Percentiles rank a stretch among this genome's conserved stretches.
Evolutionary conservation across 2,329 filamentous ascomycete genomes (phyloP).

Genomic region (Botrytis hyacinthi): DNA sequence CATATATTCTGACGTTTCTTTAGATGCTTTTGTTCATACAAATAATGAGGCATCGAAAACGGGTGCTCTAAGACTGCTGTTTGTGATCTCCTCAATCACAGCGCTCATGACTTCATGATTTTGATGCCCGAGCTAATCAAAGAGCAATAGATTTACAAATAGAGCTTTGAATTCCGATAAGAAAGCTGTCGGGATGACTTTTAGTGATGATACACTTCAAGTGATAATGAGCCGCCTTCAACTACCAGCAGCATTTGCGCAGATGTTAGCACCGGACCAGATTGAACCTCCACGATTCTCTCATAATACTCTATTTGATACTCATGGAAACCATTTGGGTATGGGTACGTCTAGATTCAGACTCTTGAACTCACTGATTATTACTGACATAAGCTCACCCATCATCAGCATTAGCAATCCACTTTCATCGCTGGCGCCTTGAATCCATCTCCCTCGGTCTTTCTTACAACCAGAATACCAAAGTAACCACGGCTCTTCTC

Average conservation of each 20-base stretch:
- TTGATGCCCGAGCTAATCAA: not conserved
- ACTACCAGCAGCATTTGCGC: not conserved
- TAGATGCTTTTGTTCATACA: not conserved
- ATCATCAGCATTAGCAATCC: slow-evolving; percentile 3
- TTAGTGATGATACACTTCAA: slow-evolving; percentile 1
- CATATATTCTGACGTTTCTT: not conserved
- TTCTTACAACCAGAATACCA: not conserved
- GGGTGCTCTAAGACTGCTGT: slow-evolving; percentile 16
- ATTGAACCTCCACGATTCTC: slow-evolving; percentile 15
- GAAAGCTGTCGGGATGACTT: slow-evolving; percentile 10
- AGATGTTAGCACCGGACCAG: slow-evolving; percentile 17
- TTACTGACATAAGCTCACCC: no score
- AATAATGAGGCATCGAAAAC: not conserved
- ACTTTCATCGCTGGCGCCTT: slow-evolving; percentile 5
- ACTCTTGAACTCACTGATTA: no score
- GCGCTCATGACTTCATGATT: not conserved
- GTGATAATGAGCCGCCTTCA: not conserved
- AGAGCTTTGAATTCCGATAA: not conserved
- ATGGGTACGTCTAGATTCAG: not conserved
- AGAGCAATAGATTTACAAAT: not conserved
- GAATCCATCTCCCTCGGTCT: slow-evolving; percentile 12
- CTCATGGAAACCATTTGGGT: not conserved
- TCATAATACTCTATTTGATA: slow-evolving; percentile 11
- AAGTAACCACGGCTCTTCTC: not conserved
- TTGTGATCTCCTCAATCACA: not conserved